Conservation (phyloP, 768 basidiomycete genomes). For the Tylopilus intermedius region DNA sequence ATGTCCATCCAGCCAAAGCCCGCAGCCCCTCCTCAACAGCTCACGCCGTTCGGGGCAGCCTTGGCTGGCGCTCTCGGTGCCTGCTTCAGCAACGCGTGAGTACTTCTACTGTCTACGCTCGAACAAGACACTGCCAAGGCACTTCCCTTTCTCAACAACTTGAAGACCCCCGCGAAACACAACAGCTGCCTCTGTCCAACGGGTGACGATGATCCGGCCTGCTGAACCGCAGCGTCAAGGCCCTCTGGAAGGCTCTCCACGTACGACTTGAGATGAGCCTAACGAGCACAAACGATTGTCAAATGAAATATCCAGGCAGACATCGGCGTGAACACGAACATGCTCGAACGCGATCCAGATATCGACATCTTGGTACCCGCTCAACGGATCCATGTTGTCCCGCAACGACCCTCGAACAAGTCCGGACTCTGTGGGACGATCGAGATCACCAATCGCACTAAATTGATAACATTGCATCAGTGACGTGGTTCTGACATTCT, state of each 20-base stretch:
- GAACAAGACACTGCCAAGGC: too few relatives aligned
- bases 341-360: constrained; percentile 87
- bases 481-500: constrained; percentile 33
- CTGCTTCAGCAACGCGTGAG: constrained; percentile 90
- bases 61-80: constrained; percentile 91
- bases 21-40: constrained; percentile 52
- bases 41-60: constrained; percentile 86
- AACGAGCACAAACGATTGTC: not conserved
- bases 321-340: constrained; percentile 18
- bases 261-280: constrained; percentile 68
- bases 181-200: constrained; percentile 84
- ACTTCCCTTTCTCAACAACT: constrained; percentile 54
- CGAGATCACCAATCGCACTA: constrained; percentile 70
- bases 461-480: not conserved
- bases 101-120: constrained; percentile 18
- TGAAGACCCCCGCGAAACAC: constrained; percentile 80
- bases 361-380: constrained; percentile 65
- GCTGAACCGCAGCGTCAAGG: constrained; percentile 68
- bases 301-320: not conserved
- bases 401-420: constrained; percentile 70
- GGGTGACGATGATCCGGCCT: constrained; percentile 78
- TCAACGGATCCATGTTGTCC: constrained; percentile 87
- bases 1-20: constrained; percentile 43
- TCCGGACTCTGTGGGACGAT: constrained; percentile 83
- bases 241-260: constrained; percentile 60